Evolutionary conservation across 306 rosid genomes (phyloP), one percentile per base, ranked within the genome.

Genomic region (Hippophae gyantsensis): DNA sequence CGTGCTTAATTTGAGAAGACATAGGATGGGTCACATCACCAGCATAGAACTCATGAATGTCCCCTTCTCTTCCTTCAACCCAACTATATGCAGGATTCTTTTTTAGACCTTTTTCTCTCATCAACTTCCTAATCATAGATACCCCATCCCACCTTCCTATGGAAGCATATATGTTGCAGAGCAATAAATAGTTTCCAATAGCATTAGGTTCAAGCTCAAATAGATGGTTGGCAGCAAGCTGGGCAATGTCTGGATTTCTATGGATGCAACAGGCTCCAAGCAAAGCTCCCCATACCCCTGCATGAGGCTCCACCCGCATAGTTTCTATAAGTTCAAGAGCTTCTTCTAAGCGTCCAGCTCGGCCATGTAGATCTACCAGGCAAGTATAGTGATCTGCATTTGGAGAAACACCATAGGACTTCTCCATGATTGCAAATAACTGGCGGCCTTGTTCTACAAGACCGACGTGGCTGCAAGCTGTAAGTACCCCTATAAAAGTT

Each of bases 221-320:
- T 51, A 90, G 79, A 77, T 72, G 85, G 38, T 51, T 62, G 7
- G 89, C 87, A 65, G 90, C 90, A 72, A 81, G 61, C 64, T 72
- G 76, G 42, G 95, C 97, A 56, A 86, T 71, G 54, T 68, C 86
- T 4, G 84, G 82, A 52, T 82, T 89, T 58, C 72, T 61, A 68
- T 86, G 86, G 47, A 78, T 46, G 60, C 78, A 73, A 55, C 95
- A 89, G 7, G 97, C 95, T 64, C 94, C 95, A 52, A 86, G 97
- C 66, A 90, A 76, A 4, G 97, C 95, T 63, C 97, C 97, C 97
- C 95, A 90, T 56, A 86, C 94, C 44, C 74, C 83, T 56, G 71
- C 94, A 54, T 75, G 51, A 57, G 94, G 76, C n/a, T 72, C 65
- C 74, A 84, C 64, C 27, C 86, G 86, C 94, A 90, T 84, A 56